Base-by-base conservation (phyloP, 1,284 basidiomycete species). In the Trametes sp. region DNA sequence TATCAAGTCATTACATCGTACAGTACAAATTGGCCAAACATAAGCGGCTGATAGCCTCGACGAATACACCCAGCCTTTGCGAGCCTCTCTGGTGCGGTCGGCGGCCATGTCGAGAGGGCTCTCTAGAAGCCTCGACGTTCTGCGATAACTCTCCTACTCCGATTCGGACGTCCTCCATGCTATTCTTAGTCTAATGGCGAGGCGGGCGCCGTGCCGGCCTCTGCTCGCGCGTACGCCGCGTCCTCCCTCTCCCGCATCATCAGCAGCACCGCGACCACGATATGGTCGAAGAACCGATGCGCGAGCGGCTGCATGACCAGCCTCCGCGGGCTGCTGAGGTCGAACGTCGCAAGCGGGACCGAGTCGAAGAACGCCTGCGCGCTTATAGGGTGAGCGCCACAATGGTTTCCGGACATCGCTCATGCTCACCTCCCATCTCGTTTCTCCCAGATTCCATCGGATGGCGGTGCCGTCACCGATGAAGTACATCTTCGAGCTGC, bases 191-290 rank as follows among this genome's bases (percentile, higher is more conserved):
- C 52, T 26, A 65, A 28, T 26, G 48, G 48, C 23, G 52, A 36
- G 26, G 55, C 29, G n/a, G 38, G 41, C 24, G 50, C 16, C 28
- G 38, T 26, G 21, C 48, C 58, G 41, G 54, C 36, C n/a, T 54
- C 59, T 16, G 54, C 36, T 13, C 60, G 48, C 9, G 48, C 23
- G 26, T 42, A 53, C 26, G 38, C 45, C 21, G 54, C 35, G 19
- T 59, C 60, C 33, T 67, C 59, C 58, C 50, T 61, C 55, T 74
- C 72, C 35, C 72, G 67, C 73, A 73, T 71, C 29, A 74, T 59
- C n/a, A 74, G 69, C 38, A 74, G 49, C 26, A 69, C 53, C 14
- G 63, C 68, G 11, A 73, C 57, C 44, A 74, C 63, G 35, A 74
- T 56, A 44, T 73, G 68, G 63, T 74, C 73, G 41, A 72, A 65